Evolutionary conservation across 2,329 filamentous ascomycete species (phyloP).

Genomic region (Colletotrichum sp.): DNA sequence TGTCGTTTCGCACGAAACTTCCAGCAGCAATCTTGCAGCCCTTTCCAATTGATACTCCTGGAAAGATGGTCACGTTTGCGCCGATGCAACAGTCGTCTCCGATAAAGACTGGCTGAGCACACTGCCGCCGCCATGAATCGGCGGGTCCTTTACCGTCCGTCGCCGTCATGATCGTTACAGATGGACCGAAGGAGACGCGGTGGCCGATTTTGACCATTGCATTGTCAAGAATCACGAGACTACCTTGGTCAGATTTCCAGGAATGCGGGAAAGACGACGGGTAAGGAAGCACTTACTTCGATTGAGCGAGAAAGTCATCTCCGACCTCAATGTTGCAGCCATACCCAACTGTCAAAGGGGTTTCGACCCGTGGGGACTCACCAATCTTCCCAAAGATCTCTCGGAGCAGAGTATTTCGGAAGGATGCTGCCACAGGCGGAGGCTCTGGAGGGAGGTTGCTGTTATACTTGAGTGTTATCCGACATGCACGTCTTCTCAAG

Average conservation of each 20-base stretch:
- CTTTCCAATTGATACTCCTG: not conserved
- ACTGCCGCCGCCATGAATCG: not conserved
- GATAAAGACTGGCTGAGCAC: not conserved
- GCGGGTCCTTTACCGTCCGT: fast-evolving
- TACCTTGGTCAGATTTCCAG: fast-evolving
- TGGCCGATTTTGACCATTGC: not conserved
- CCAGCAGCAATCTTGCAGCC: not conserved
- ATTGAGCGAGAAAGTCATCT: not conserved
- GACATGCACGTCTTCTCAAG: not conserved
- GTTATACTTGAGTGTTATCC: not conserved
- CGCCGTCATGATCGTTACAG: not conserved
- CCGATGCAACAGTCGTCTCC: not conserved
- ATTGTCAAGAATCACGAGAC: not conserved
- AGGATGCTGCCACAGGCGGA: not conserved
- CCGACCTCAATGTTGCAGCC: not conserved
- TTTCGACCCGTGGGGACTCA: not conserved
- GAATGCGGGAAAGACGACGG: not conserved
- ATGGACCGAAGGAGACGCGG: not conserved
- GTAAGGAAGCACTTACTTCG: not conserved
- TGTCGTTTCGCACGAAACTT: not conserved
- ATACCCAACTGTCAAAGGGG: not conserved
- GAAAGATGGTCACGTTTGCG: not conserved
- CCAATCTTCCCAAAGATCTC: not conserved
- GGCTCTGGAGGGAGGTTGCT: not conserved
- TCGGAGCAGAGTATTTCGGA: not conserved